Base-by-base conservation (phyloP, 768 basidiomycete genomes). In the Tricholoma bakamatsutake region DNA sequence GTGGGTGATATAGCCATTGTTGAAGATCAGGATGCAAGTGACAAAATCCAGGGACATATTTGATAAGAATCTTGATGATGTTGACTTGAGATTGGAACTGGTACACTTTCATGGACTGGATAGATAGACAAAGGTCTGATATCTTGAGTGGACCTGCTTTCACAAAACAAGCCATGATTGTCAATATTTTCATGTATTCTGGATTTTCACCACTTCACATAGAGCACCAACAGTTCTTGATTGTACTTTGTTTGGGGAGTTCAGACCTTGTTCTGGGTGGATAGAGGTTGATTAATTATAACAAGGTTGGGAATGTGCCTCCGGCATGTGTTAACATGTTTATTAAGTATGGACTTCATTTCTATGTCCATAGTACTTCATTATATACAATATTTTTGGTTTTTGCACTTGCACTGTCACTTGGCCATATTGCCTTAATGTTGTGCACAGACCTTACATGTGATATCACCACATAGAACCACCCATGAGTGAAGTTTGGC, bases 1-100 rank as follows among this genome's bases (percentile, higher is more conserved):
- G 53, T 1, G 40, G 42, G 11, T 60, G 62, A 13, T 63, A 60
- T 15, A 57, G 21, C 0, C 8, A 9, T 43, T 68, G 57, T 51
- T 65, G 61, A 2, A 71, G 45, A 24, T 24, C 21, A 3, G 21
- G 21, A 3, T 24, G 21, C 21, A 43, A 43, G 12, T 30, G 15
- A 13, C 50, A 56, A 28, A 56, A 56, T 10, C 45, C 46, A n/a
- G 17, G 4, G 30, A 49, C 45, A 48, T 30, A 34, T 54, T 31
- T 33, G 5, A 15, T 12, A 3, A 54, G 42, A 15, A 34, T 12
- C 17, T 34, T 12, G 5, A 27, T 15, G 6, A 54, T 54, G 21
- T 54, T 54, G 31, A 54, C 43, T 13, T 12, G 10, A 12, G 37
- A 12, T 13, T 39, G 37, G 10, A 39, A 12, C 5, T 39, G 37